Evolutionary conservation across 371 early-diverging fungal genomes (phyloP), one percentile per base, ranked within the genome.

Genomic region (Smittium culicis): DNA sequence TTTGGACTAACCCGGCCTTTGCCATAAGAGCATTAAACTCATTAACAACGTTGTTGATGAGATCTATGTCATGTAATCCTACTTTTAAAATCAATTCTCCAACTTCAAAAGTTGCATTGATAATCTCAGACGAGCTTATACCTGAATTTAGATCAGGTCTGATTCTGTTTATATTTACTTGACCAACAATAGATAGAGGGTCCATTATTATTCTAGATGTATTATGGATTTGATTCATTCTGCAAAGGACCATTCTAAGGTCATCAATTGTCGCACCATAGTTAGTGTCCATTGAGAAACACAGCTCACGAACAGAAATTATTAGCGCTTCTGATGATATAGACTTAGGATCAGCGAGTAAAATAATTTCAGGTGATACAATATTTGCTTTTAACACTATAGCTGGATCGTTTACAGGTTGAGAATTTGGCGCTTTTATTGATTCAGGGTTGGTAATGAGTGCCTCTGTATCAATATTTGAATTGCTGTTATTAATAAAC

Each of bases 181-280:
- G 34, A 5, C 29, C 62, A 32, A 62, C 34, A 20, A 64, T 45
- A 11, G 65, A 64, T 29, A 64, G n/a, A 27, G 89, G 88, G 62
- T 96, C 91, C 71, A 97, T 88, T 57, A 96, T 89, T 1, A 87
- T 84, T 27, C 95, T 72, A 0, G 82, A 81, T 0, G 94, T 91
- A 31, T 88, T 87, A 14, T 84, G 81, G 1, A 91, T 77, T 67
- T 81, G 81, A 70, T 91, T 88, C 88, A 96, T 92, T 30, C 84
- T 84, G 80, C 96, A 96, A 58, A 98, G 77, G 59, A 87, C 88
- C 86, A 96, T 90, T 32, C 93, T 91, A 68, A 93, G 79, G 60
- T 90, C 88, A 30, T 91, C 84, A 33, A 92, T 80, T 1, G 84
- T 85, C 3, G 92, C 67, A 0, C 87, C 85, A 64, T 85, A 81